A percentile compares a stretch with the other conserved stretches of the same genome.
phyloP scores from a whole-genome alignment of 75 land plant species.

The Adiantum capillusveneris region DNA sequence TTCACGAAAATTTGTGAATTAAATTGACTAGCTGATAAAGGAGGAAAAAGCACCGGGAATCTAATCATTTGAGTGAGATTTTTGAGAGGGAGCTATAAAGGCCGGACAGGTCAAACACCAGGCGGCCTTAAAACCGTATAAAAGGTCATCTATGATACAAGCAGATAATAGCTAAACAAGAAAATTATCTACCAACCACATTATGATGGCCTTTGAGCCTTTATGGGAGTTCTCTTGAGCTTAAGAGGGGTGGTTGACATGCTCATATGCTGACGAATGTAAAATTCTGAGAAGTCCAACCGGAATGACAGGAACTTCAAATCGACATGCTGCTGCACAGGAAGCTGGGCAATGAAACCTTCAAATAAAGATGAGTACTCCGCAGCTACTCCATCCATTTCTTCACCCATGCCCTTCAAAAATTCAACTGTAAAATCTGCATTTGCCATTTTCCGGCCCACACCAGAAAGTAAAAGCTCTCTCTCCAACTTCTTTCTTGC shows the following conservation, averaged over 20 bases:
- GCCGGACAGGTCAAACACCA: no score
- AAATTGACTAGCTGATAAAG: no score
- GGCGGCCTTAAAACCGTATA: no score
- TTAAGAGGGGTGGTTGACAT: constrained; percentile 23
- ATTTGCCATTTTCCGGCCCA: constrained; percentile 19
- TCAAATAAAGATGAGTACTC: constrained; percentile 76
- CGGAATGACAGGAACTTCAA: constrained; percentile 93
- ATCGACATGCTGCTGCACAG: constrained; percentile 90
- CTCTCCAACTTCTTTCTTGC: constrained; percentile 25
- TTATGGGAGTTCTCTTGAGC: constrained; percentile 15
- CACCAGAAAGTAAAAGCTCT: constrained; percentile 15
- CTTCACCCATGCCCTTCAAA: constrained; percentile 63
- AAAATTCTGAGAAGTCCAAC: constrained; percentile 95
- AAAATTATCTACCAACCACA: no score
- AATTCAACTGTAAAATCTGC: constrained; percentile 62
- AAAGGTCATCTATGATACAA: no score
- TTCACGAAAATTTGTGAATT: no score
- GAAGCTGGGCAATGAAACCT: constrained; percentile 81
- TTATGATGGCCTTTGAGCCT: constrained; percentile 1
- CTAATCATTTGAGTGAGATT: no score
- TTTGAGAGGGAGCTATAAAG: no score
- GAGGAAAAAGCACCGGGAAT: no score
- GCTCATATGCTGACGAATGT: constrained; percentile 46
- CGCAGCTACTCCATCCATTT: constrained; percentile 67
- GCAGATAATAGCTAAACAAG: no score